Percentiles rank a stretch among this genome's conserved stretches.
These are phyloP conservation scores for Somion occarium DNA, from an alignment of 1,284 basidiomycete genomes.

Conservation along the genomic window DNA sequence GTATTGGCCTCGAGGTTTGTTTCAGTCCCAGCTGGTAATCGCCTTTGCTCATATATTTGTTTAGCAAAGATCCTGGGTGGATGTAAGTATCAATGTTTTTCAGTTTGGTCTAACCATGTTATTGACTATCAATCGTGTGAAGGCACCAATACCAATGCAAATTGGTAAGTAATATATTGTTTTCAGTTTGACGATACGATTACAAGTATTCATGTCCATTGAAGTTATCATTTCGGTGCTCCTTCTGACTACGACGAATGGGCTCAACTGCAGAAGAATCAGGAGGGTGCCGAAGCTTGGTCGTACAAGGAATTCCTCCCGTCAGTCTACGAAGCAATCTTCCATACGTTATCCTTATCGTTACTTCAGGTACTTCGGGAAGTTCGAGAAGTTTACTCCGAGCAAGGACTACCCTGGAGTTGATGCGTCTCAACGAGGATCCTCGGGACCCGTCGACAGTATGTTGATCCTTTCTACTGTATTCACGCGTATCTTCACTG, in stretches of 20 bases:
- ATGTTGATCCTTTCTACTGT: not conserved
- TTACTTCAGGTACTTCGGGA: slow-evolving; percentile 49
- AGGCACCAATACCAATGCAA: slow-evolving; percentile 66
- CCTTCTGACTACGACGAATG: slow-evolving; percentile 71
- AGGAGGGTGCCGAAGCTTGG: slow-evolving; percentile 53
- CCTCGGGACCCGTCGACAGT: slow-evolving; percentile 44
- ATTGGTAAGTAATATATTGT: slow-evolving; percentile 44
- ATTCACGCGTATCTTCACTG: not conserved
- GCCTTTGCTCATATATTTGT: too few species aligned
- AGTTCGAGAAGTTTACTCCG: slow-evolving; percentile 52
- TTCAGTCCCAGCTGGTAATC: too few species aligned
- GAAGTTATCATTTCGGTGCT: slow-evolving; percentile 62
- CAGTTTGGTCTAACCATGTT: too few species aligned
- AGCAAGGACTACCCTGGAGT: slow-evolving; percentile 43
- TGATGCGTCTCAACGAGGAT: slow-evolving; percentile 40
- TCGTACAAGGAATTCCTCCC: slow-evolving; percentile 49
- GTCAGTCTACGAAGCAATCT: slow-evolving; percentile 24
- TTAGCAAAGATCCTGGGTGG: slow-evolving; percentile 64
- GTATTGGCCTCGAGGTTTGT: slow-evolving; percentile 61
- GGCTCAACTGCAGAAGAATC: slow-evolving; percentile 41
- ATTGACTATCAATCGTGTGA: not conserved
- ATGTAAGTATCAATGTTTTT: slow-evolving; percentile 38
- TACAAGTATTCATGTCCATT: not conserved
- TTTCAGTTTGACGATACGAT: not conserved
- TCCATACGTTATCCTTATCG: not conserved